Conservation (phyloP, 2,329 filamentous ascomycete species). For the Lomentospora prolificans region DNA sequence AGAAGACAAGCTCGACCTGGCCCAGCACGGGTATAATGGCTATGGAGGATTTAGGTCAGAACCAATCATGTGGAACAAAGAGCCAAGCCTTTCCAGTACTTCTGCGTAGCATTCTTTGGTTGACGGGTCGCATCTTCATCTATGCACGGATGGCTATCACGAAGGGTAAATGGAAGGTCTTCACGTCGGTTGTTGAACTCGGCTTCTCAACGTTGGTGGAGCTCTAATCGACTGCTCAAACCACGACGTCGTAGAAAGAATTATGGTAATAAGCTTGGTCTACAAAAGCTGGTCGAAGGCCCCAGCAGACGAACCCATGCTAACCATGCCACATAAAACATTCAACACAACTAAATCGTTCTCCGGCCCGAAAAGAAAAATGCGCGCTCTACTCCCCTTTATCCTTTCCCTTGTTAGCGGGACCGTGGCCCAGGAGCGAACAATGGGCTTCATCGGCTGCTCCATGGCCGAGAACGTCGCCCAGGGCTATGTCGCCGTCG, state of each 20-base stretch:
- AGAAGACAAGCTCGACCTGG: too few relatives aligned
- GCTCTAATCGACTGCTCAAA: too few relatives aligned
- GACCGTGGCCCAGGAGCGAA: neutral
- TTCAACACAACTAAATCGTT: neutral
- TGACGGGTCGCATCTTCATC: too few relatives aligned
- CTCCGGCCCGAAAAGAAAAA: neutral
- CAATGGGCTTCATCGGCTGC: slow-evolving; percentile 8
- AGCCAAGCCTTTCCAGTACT: too few relatives aligned
- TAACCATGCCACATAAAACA: neutral
- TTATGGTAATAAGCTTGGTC: neutral
- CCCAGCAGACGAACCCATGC: neutral
- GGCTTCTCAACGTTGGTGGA: neutral
- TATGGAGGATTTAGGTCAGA: too few relatives aligned
- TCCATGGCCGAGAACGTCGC: slow-evolving; percentile 8
- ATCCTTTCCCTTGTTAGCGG: neutral
- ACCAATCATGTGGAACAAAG: too few relatives aligned
- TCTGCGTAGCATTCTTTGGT: too few relatives aligned
- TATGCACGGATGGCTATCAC: too few relatives aligned
- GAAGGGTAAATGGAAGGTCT: neutral
- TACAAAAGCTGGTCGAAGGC: neutral
- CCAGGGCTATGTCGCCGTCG: slow-evolving; percentile 4
- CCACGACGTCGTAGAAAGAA: neutral
- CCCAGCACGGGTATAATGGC: too few relatives aligned
- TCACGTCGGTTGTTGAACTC: neutral
- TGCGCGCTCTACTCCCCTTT: neutral